Evolutionary conservation across 352 stramenopile genomes (phyloP).

Genomic region (Aphanomyces astaci): DNA sequence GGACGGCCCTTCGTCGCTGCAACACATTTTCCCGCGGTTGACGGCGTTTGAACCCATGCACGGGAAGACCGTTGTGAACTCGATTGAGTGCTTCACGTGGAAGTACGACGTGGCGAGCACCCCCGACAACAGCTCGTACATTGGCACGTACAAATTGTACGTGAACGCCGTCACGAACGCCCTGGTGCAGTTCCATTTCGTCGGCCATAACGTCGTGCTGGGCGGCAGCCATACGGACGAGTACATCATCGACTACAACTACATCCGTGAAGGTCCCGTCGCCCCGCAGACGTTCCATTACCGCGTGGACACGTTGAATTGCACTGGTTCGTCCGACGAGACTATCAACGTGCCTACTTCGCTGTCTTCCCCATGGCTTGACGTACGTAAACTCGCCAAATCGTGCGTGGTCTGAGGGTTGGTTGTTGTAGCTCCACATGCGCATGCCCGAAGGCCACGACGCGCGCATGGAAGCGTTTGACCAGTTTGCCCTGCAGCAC

Average conservation of each 20-base stretch:
- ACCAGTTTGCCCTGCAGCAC: constrained; percentile 53
- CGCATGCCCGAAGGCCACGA: constrained; percentile 60
- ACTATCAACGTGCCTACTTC: constrained; percentile 37
- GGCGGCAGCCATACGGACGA: constrained; percentile 85
- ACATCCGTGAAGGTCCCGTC: constrained; percentile 63
- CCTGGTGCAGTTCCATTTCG: constrained; percentile 79
- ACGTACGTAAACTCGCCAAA: too few relatives aligned
- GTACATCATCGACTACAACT: constrained; percentile 86
- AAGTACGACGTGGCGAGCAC: constrained; percentile 54
- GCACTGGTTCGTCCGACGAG: constrained; percentile 47
- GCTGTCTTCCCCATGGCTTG: constrained; percentile 39
- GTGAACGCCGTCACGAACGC: constrained; percentile 65
- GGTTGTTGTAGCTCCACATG: constrained; percentile 64
- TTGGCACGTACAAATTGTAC: constrained; percentile 83
- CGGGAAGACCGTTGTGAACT: constrained; percentile 60
- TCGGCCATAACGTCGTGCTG: constrained; percentile 78
- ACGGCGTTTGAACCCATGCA: constrained; percentile 76
- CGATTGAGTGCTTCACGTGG: constrained; percentile 73
- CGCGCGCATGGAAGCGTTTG: constrained; percentile 54
- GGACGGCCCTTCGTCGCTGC: constrained; percentile 42
- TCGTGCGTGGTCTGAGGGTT: too few relatives aligned
- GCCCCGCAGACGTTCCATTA: constrained; percentile 57
- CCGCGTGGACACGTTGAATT: constrained; percentile 74
- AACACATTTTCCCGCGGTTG: constrained; percentile 83
- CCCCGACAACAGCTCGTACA: constrained; percentile 40